A percentile compares a stretch with the other conserved stretches of the same genome.
phyloP scores from a whole-genome alignment of 345 rosid species.

The Odontarrhena argentea region DNA sequence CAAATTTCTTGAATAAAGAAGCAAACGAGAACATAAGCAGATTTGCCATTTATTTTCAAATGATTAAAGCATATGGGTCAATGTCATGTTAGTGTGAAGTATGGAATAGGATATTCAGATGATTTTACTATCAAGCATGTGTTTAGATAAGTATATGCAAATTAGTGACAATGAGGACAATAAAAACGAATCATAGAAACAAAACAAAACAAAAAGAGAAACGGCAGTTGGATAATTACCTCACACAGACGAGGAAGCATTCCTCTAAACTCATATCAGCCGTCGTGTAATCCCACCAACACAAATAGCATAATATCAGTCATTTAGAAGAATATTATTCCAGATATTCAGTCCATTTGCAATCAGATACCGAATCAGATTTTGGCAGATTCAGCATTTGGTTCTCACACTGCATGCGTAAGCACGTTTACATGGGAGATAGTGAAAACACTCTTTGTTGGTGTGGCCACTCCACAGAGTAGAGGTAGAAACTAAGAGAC shows the following conservation, averaged over 20 bases:
- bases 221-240: background rate
- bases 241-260: background rate
- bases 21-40: no score
- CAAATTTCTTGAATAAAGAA: no score
- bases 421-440: background rate
- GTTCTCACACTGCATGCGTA: background rate
- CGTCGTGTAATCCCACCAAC: no score
- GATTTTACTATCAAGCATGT: background rate
- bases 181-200: background rate
- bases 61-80: background rate
- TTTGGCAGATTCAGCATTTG: constrained; percentile 2
- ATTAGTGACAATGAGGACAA: no score
- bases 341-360: constrained; percentile 1
- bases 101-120: background rate
- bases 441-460: background rate
- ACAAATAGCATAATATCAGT: no score
- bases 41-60: no score
- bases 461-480: background rate
- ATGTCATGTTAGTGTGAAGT: background rate
- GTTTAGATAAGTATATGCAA: no score
- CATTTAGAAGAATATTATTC: no score
- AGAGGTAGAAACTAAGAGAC: constrained; percentile 16
- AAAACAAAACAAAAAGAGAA: background rate
- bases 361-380: background rate
- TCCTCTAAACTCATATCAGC: background rate